These are phyloP conservation scores for Xylaria multiplex DNA, from an alignment of 2,329 filamentous ascomycete species.

Conservation along the genomic window DNA sequence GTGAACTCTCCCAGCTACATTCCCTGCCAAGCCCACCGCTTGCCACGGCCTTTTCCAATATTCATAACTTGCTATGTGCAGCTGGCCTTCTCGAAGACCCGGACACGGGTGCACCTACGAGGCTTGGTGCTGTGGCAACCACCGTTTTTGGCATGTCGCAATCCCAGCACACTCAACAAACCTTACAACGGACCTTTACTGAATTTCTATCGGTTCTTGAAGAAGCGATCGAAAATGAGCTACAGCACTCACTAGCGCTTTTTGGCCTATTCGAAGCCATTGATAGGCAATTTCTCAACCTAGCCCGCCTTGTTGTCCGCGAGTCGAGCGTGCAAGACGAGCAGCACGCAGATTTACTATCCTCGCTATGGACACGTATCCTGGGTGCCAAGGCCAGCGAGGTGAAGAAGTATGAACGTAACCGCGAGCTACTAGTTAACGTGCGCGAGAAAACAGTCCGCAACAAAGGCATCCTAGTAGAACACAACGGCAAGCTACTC, in stretches of 20 bases:
- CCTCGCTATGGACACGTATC: conserved; percentile 85
- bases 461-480: conserved; percentile 87
- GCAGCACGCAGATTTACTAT: conserved; percentile 81
- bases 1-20: conserved; percentile 79
- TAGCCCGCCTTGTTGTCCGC: conserved; percentile 84
- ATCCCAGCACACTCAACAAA: conserved; percentile 80
- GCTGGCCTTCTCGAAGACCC: conserved; percentile 68
- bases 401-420: conserved; percentile 92
- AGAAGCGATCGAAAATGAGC: conserved; percentile 85
- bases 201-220: conserved; percentile 89
- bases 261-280: conserved; percentile 93
- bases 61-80: conserved; percentile 79
- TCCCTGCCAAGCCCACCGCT: conserved; percentile 70
- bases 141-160: conserved; percentile 82
- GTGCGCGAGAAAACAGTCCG: conserved; percentile 84
- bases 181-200: conserved; percentile 86
- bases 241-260: conserved; percentile 80
- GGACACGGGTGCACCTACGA: conserved; percentile 67
- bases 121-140: conserved; percentile 74
- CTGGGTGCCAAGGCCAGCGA: conserved; percentile 79
- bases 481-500: conserved; percentile 85
- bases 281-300: conserved; percentile 88
- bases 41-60: conserved; percentile 80
- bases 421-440: conserved; percentile 79
- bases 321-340: conserved; percentile 85